phyloP scores from a whole-genome alignment of 2,329 filamentous ascomycete genomes.

The Penicillium fuscoglaucum region DNA sequence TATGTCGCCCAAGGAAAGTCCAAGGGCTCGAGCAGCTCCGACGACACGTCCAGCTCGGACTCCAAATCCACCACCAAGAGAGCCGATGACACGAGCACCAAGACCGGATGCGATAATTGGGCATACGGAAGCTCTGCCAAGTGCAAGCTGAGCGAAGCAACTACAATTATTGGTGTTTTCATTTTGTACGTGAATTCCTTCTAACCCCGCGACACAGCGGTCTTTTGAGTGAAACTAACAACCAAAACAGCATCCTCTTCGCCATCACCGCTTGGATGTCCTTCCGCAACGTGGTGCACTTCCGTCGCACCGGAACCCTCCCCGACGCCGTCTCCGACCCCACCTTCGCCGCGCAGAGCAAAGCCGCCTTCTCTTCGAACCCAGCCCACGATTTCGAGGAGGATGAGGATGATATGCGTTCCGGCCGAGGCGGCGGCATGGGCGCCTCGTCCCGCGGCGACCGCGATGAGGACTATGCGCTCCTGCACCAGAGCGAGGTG shows the following conservation, averaged over 20 bases:
- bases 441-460: conserved; percentile 42
- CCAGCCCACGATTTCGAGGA: conserved; percentile 48
- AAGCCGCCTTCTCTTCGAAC: conserved; percentile 51
- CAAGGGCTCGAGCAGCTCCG: conserved; percentile 41
- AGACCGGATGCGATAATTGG: conserved; percentile 41
- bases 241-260: conserved; percentile 53
- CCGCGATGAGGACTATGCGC: conserved; percentile 53
- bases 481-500: conserved; percentile 50
- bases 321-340: conserved; percentile 48
- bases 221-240: neutral
- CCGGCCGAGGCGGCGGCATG: conserved; percentile 42
- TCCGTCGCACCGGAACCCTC: conserved; percentile 57
- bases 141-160: conserved; percentile 58
- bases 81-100: conserved; percentile 25
- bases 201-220: neutral
- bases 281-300: conserved; percentile 56
- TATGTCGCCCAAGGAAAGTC: conserved; percentile 58
- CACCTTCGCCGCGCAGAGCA: conserved; percentile 52
- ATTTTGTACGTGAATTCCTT: conserved; percentile 52
- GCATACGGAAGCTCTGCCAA: conserved; percentile 56
- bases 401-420: conserved; percentile 48
- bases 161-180: conserved; percentile 57
- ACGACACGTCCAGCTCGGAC: conserved; percentile 32
- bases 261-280: conserved; percentile 54
- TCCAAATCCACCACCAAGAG: conserved; percentile 38